Evolutionary conservation across 2,329 filamentous ascomycete genomes (phyloP).

Genomic region (Nigrograna mackinnonii): DNA sequence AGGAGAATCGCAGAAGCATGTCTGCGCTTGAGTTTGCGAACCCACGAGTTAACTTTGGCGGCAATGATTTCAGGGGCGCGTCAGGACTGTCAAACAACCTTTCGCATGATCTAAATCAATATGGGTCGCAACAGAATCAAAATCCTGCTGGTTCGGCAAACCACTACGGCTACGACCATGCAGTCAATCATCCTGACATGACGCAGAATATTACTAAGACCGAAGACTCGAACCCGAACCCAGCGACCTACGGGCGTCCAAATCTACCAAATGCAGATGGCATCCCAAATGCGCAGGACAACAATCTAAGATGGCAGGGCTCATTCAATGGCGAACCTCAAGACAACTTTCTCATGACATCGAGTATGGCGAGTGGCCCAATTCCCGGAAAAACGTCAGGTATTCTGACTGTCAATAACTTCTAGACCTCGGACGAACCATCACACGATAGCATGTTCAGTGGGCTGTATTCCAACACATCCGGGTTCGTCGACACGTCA

Average conservation of each 20-base stretch:
- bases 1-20: constrained; percentile 41
- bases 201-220: constrained; percentile 37
- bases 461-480: constrained; percentile 50
- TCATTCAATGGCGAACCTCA: constrained; percentile 50
- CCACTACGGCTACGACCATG: constrained; percentile 37
- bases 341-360: constrained; percentile 49
- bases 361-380: constrained; percentile 51
- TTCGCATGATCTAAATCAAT: constrained; percentile 26
- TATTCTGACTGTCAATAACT: constrained; percentile 45
- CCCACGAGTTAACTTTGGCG: constrained; percentile 32
- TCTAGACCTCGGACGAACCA: constrained; percentile 47
- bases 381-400: constrained; percentile 47
- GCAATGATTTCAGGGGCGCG: constrained; percentile 36
- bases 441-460: constrained; percentile 53
- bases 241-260: constrained; percentile 34
- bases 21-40: constrained; percentile 38
- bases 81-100: constrained; percentile 31
- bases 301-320: constrained; percentile 47
- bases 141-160: constrained; percentile 19
- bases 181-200: constrained; percentile 33
- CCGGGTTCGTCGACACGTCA: constrained; percentile 45
- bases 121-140: constrained; percentile 29
- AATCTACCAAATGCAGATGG: constrained; percentile 36
- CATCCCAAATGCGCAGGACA: constrained; percentile 39
- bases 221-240: constrained; percentile 35